Evolutionary conservation across 2,329 filamentous ascomycete genomes (phyloP).

Genomic region (Colletotrichum sp.): DNA sequence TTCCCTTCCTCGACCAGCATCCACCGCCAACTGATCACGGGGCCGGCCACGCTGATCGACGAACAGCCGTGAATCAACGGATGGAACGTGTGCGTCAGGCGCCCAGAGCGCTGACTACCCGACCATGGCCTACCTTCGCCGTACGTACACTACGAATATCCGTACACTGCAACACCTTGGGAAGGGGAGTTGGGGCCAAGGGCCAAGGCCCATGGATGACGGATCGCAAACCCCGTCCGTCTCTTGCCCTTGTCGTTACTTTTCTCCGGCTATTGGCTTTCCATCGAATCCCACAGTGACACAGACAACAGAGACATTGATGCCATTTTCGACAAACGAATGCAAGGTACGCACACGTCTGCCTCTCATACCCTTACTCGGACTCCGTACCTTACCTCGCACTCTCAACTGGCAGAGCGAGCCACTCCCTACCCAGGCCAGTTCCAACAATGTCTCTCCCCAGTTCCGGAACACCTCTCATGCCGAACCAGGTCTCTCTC

Average conservation of each 20-base stretch:
- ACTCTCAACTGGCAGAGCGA: not conserved
- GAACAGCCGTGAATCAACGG: not conserved
- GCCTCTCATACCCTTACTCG: not conserved
- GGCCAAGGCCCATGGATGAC: not conserved
- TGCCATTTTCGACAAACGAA: not conserved
- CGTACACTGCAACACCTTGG: not conserved
- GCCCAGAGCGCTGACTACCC: not conserved
- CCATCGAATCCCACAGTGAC: not conserved
- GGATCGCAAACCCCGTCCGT: not conserved
- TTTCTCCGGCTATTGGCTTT: not conserved
- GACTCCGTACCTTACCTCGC: not conserved
- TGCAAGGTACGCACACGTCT: not conserved
- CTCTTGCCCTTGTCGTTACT: not conserved
- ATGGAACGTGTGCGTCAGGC: not conserved
- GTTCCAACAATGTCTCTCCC: not conserved
- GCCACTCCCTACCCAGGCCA: not conserved
- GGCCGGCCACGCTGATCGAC: not conserved
- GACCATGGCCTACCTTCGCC: not conserved
- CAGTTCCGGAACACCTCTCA: not conserved
- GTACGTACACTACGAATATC: not conserved
- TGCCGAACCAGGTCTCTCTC: not conserved
- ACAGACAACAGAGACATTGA: constrained; percentile 1
- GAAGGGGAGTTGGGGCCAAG: not conserved
- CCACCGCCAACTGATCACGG: not conserved
- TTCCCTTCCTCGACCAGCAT: not conserved